These are phyloP conservation scores for Colletotrichum sp. DNA, from an alignment of 2,329 filamentous ascomycete species.

Conservation along the genomic window DNA sequence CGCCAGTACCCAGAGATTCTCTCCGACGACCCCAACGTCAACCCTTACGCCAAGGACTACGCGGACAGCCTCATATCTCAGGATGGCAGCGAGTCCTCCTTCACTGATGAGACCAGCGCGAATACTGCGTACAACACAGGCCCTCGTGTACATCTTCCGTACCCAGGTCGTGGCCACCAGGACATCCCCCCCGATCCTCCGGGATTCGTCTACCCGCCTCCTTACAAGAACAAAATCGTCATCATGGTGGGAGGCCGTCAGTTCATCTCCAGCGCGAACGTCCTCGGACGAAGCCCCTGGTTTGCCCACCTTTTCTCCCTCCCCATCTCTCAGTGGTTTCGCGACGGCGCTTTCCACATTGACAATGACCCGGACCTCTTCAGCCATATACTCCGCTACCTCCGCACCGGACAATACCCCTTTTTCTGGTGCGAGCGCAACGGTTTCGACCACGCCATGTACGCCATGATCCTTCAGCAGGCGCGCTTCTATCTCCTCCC, in stretches of 20 bases:
- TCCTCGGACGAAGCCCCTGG: conserved; percentile 13
- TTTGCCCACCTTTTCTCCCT: conserved; percentile 12
- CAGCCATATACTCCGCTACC: conserved; percentile 37
- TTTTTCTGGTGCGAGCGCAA: conserved; percentile 34
- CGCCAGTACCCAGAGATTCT: conserved; percentile 17
- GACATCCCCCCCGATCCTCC: not conserved
- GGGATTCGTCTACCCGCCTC: not conserved
- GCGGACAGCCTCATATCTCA: not conserved
- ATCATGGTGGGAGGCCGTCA: conserved; percentile 23
- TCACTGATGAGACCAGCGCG: not conserved
- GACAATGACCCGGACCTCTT: conserved; percentile 42
- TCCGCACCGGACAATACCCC: conserved; percentile 36
- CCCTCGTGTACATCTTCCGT: not conserved
- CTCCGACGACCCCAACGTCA: not conserved
- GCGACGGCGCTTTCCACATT: conserved; percentile 26
- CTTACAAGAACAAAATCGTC: not conserved
- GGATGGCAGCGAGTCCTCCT: not conserved
- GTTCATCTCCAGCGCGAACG: conserved; percentile 19
- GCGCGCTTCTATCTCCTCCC: conserved; percentile 36
- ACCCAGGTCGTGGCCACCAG: not conserved
- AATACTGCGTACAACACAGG: not conserved
- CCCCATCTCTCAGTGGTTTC: conserved; percentile 7
- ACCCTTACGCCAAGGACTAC: not conserved
- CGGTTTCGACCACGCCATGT: conserved; percentile 39
- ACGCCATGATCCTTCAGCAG: conserved; percentile 35